Evolutionary conservation across 257 asterid species (phyloP).

Genomic region (Solanum acaule): DNA sequence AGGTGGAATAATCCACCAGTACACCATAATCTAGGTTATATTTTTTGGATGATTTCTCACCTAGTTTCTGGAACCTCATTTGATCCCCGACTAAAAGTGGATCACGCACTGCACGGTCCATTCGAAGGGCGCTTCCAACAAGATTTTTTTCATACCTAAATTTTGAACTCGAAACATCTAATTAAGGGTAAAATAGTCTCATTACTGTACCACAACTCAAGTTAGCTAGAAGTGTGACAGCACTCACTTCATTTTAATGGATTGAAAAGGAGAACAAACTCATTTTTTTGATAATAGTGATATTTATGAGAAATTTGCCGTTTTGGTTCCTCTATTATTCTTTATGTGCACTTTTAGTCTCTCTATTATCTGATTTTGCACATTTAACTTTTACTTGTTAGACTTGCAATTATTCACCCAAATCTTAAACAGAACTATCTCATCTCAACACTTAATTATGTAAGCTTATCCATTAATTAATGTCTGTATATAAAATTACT

Average conservation of each 20-base stretch:
- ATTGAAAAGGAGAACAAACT: neutral
- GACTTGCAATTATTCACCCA: neutral
- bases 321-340: neutral
- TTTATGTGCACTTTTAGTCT: neutral
- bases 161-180: no score
- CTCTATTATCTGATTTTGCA: neutral
- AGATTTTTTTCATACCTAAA: no score
- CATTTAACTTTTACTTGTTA: neutral
- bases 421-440: neutral
- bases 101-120: no score
- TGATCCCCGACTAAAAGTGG: no score
- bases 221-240: neutral
- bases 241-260: neutral
- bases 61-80: accelerated
- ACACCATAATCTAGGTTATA: no score
- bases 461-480: no score
- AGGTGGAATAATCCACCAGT: no score
- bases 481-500: neutral
- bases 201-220: no score
- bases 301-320: neutral
- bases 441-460: neutral
- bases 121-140: no score
- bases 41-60: no score
- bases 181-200: no score
- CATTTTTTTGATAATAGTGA: neutral